Percentiles rank a stretch among this genome's conserved stretches.
Conservation (phyloP, 208 protist genomes). For the Wallacemonas sp. region DNA sequence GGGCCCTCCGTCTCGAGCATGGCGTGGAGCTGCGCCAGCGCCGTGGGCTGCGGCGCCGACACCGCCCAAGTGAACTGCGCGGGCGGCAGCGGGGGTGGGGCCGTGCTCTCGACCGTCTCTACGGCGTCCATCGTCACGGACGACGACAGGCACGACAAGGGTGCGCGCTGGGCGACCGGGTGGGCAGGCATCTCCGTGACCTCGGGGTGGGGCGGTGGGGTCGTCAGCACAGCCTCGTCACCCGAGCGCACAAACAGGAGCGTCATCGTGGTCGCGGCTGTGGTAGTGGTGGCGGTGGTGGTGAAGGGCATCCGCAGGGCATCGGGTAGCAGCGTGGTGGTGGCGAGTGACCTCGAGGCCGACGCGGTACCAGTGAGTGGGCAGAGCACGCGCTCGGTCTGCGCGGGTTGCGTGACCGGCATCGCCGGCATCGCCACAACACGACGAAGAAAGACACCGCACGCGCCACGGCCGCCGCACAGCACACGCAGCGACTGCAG, state of each 20-base stretch:
- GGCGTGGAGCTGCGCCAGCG: constrained; percentile 2
- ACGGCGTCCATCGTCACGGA: background rate
- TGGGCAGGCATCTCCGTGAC: too few species aligned
- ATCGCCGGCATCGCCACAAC: constrained; percentile 59
- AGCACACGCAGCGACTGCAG: constrained; percentile 39
- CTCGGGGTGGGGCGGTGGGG: background rate
- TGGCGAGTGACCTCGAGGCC: too few species aligned
- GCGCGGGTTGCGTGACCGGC: constrained; percentile 18
- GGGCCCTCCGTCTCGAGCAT: too few species aligned
- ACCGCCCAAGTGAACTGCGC: background rate
- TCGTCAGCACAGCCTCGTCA: constrained; percentile 20
- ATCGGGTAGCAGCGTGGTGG: constrained; percentile 31
- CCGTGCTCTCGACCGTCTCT: background rate
- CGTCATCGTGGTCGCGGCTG: constrained; percentile 18
- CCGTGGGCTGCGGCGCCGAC: background rate
- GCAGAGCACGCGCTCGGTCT: background rate
- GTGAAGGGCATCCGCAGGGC: constrained; percentile 29
- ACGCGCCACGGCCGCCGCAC: constrained; percentile 23
- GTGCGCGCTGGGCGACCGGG: too few species aligned
- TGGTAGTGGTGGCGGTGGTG: background rate
- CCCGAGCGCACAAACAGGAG: constrained; percentile 32
- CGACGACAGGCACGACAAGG: too few species aligned
- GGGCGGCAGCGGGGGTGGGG: background rate
- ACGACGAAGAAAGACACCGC: constrained; percentile 59
- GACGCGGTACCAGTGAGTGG: constrained; percentile 10